Percentiles rank a stretch among this genome's conserved stretches.
Conservation (phyloP, 495 filamentous ascomycete species). For the Hypoxylon intermedium region DNA sequence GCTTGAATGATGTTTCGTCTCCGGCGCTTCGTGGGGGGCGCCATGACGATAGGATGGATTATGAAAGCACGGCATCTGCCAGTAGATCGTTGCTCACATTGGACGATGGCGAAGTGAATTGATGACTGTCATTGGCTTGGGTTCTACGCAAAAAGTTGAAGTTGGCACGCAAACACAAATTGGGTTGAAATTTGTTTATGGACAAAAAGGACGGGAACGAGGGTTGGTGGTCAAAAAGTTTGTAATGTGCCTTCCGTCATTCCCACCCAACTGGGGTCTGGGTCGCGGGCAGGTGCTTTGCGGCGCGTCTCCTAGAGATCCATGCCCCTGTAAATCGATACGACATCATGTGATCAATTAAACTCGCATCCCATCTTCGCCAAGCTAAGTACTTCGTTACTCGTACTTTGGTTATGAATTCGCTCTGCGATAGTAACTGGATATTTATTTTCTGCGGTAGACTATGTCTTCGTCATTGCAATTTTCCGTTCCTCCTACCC, state of each 20-base stretch:
- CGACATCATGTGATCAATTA: conserved; percentile 40
- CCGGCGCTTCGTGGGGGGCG: conserved; percentile 62
- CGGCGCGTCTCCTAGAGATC: conserved; percentile 22
- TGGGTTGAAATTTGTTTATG: not conserved
- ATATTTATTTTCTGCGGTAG: too few relatives aligned
- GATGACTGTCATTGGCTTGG: not conserved
- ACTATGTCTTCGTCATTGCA: too few relatives aligned
- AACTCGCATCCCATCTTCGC: conserved; percentile 7
- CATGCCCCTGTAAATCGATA: conserved; percentile 21
- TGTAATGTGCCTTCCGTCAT: conserved; percentile 24
- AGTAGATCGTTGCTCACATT: conserved; percentile 17
- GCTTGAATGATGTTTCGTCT: conserved; percentile 54
- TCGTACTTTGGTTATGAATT: not conserved
- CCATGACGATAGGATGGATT: conserved; percentile 49
- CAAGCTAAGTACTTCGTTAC: not conserved
- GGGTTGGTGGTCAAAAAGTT: conserved; percentile 9
- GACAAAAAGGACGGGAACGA: not conserved
- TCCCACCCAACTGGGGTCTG: conserved; percentile 21
- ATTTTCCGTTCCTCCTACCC: too few relatives aligned
- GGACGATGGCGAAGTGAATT: not conserved
- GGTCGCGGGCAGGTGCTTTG: conserved; percentile 14
- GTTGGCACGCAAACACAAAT: not conserved
- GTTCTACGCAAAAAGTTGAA: not conserved
- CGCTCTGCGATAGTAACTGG: not conserved
- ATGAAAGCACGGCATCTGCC: conserved; percentile 35